These are phyloP conservation scores for Mucor lusitanicus DNA, from an alignment of 371 early-diverging fungal genomes.

Conservation along the genomic window DNA sequence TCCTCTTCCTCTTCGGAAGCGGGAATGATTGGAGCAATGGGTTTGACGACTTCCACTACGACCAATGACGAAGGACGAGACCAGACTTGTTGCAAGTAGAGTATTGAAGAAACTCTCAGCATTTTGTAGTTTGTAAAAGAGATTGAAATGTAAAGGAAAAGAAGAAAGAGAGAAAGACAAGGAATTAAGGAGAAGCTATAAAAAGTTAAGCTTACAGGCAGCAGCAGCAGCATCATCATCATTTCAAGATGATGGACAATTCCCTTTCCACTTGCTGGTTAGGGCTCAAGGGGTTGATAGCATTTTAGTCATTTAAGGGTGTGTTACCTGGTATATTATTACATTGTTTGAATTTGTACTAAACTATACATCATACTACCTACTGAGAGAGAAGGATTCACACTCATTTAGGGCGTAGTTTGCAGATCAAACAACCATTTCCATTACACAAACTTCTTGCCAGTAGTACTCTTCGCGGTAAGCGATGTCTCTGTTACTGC, in stretches of 20 bases:
- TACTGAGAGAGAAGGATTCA: background rate
- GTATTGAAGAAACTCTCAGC: constrained; percentile 21
- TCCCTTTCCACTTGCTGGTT: background rate
- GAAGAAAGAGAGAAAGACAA: constrained; percentile 8
- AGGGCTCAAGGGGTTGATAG: background rate
- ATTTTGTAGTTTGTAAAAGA: background rate
- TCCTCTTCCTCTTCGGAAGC: background rate
- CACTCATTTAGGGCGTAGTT: background rate
- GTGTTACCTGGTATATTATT: background rate
- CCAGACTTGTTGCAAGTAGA: constrained; percentile 19
- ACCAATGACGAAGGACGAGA: background rate
- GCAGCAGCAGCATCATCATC: background rate
- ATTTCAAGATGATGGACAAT: background rate
- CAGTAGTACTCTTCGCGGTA: background rate
- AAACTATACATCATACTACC: background rate
- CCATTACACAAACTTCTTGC: background rate
- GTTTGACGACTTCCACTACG: background rate
- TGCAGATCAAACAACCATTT: background rate
- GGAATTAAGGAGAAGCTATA: background rate
- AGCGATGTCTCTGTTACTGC: background rate
- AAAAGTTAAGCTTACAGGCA: background rate
- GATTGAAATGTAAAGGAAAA: constrained; percentile 1
- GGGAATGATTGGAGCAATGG: background rate
- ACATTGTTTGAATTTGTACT: constrained; percentile 1
- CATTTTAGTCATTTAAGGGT: background rate